Evolutionary conservation across 257 asterid species (phyloP).

Genomic region (Fraxinus excelsior): DNA sequence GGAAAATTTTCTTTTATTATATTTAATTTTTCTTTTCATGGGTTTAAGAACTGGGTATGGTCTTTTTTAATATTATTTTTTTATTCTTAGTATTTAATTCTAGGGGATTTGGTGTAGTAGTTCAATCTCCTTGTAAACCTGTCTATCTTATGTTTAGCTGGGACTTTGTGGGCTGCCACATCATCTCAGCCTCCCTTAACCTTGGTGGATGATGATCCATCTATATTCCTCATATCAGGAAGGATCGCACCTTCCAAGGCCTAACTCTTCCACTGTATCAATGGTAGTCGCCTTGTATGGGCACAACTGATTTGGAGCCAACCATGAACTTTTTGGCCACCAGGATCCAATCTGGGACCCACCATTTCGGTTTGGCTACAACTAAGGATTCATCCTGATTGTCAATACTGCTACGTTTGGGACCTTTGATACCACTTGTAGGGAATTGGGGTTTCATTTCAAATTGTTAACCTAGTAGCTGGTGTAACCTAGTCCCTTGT

Average conservation of each 20-base stretch:
- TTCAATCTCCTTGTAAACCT: not conserved
- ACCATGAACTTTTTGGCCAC: not conserved
- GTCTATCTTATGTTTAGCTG: not conserved
- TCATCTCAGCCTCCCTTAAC: not conserved
- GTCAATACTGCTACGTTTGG: not conserved
- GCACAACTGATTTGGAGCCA: not conserved
- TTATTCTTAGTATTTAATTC: not conserved
- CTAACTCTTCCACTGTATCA: not conserved
- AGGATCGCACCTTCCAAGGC: not conserved
- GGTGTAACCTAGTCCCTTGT: not conserved
- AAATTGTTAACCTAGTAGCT: not conserved
- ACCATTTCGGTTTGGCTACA: not conserved
- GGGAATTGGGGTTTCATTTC: not conserved
- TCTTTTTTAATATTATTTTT: not conserved
- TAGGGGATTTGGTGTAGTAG: not conserved
- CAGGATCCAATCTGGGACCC: not conserved
- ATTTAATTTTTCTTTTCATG: not conserved
- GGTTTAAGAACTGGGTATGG: not conserved
- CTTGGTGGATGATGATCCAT: slow-evolving; percentile 49
- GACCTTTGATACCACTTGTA: not conserved
- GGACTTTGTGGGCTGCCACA: not conserved
- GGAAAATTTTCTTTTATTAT: not conserved
- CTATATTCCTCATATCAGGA: not conserved
- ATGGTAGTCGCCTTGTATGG: not conserved
- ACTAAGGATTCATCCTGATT: not conserved